Base-by-base conservation (phyloP, 2,329 filamentous ascomycete species). In the Sporothrix mexicana region DNA sequence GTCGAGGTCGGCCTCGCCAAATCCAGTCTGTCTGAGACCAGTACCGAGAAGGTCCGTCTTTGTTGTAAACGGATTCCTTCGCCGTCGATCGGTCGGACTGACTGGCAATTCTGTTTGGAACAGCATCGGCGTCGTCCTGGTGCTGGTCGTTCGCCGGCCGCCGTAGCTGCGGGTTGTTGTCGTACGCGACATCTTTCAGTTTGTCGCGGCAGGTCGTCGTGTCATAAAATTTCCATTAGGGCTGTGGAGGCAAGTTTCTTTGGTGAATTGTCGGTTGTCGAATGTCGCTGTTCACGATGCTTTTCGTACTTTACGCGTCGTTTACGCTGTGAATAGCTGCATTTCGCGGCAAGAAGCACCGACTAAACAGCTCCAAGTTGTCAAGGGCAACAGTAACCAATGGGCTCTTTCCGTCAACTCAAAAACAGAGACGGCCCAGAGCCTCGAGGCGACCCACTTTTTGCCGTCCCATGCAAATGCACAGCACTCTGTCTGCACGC, bases 81-180 rank as follows among this genome's bases (percentile, higher is more conserved):
- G 74, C 66, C 71, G 70, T 69, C 76, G 79, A 66, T 84, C 83
- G 69, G 84, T 74, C 2, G 87, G 87, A 61, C 84, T 87, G 73
- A 84, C 83, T 0, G 86, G 85, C 9, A 88, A 78, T 76, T 87
- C 85, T 23, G 84, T 84, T 75, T 88, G 87, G 61, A 87, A 79
- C 25, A 85, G 82, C 57, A 86, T 83, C 20, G 83, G 81, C 73
- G 82, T 86, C 36, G 84, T 81, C 61, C 84, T 84, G 73, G 82
- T 86, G 43, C 82, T 47, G 8, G 66, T 81, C 61, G 81, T 66
- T 66, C 61, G 45, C 74, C 61, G 69, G 47, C 85, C 87, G 73
- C 87, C 87, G 80, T 88, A 89, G 73, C 83, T 86, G 2, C 85
- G 84, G 10, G 82, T 76, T 20, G 82, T 78, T 3, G 80, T 79